Percentiles rank a stretch among this genome's conserved stretches.
These are phyloP conservation scores for Crassisporium funariophilum DNA, from an alignment of 768 basidiomycete species.

Conservation along the genomic window DNA sequence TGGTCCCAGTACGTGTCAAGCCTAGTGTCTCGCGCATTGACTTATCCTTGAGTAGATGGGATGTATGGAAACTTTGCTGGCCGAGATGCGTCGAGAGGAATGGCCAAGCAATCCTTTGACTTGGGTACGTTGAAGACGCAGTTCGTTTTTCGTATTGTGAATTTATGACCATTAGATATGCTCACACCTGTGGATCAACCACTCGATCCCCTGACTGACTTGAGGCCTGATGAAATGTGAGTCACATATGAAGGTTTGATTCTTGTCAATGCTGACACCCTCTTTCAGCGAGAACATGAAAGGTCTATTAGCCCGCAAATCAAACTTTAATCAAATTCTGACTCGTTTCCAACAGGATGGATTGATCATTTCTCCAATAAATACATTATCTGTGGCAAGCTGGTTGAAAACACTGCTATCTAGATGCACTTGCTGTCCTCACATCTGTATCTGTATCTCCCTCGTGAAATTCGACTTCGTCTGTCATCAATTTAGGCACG, in stretches of 20 bases:
- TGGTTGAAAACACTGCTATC: constrained; percentile 76
- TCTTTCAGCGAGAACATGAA: constrained; percentile 84
- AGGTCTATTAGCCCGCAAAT: constrained; percentile 44
- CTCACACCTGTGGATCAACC: constrained; percentile 86
- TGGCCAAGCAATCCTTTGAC: constrained; percentile 98
- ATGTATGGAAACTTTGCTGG: constrained; percentile 99
- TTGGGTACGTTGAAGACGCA: constrained; percentile 53
- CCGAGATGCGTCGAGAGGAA: constrained; percentile 91
- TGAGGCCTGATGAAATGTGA: constrained; percentile 82
- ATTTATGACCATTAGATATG: constrained; percentile 62
- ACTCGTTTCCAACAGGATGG: constrained; percentile 61
- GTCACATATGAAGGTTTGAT: constrained; percentile 29
- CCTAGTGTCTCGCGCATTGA: not conserved
- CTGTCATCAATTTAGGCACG: not conserved
- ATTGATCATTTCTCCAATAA: constrained; percentile 92
- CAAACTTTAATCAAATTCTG: not conserved
- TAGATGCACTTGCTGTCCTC: constrained; percentile 24
- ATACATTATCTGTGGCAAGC: constrained; percentile 86
- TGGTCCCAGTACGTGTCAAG: constrained; percentile 74
- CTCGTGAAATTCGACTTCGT: not conserved
- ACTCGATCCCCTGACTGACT: constrained; percentile 79
- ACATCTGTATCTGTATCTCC: constrained; percentile 18
- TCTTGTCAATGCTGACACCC: constrained; percentile 3
- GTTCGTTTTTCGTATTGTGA: not conserved
- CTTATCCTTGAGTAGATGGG: constrained; percentile 57